phyloP scores from a whole-genome alignment of 176 grass and related monocot genomes.

The Carex parvula region DNA sequence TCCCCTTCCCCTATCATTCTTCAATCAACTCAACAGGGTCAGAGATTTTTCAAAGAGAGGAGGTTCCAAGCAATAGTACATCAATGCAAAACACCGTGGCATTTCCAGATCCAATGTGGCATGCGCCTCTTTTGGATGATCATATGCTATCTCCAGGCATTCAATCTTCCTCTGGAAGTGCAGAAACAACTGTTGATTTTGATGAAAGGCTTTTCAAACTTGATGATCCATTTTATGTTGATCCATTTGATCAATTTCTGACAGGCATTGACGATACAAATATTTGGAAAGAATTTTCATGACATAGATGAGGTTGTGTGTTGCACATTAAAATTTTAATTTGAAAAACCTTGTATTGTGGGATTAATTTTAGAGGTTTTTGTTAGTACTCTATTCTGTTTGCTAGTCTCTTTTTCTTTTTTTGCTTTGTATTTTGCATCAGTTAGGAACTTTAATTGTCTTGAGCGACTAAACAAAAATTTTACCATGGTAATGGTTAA shows the following conservation, averaged over 20 bases:
- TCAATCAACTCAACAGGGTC: background rate
- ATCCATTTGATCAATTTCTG: conserved; percentile 23
- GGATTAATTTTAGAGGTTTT: background rate
- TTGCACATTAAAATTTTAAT: background rate
- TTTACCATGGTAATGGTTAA: background rate
- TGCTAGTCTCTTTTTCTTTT: background rate
- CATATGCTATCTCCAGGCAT: background rate
- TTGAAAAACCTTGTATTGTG: background rate
- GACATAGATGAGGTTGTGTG: background rate
- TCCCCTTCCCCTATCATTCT: conserved; percentile 3
- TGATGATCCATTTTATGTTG: background rate
- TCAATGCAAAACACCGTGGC: background rate
- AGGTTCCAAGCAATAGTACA: conserved; percentile 4
- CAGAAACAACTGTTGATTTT: background rate
- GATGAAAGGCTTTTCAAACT: background rate
- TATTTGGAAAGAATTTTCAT: background rate
- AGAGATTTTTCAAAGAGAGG: background rate
- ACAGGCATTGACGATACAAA: background rate
- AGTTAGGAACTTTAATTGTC: background rate
- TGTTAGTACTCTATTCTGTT: background rate
- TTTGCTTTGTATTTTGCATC: background rate
- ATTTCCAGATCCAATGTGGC: conserved; percentile 22
- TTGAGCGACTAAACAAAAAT: background rate
- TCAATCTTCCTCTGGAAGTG: conserved; percentile 25
- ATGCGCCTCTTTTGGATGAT: background rate